A percentile compares a stretch with the other conserved stretches of the same genome.
Evolutionary conservation across 768 basidiomycete species (phyloP).

Genomic region (Rhizopogon vesiculosus): DNA sequence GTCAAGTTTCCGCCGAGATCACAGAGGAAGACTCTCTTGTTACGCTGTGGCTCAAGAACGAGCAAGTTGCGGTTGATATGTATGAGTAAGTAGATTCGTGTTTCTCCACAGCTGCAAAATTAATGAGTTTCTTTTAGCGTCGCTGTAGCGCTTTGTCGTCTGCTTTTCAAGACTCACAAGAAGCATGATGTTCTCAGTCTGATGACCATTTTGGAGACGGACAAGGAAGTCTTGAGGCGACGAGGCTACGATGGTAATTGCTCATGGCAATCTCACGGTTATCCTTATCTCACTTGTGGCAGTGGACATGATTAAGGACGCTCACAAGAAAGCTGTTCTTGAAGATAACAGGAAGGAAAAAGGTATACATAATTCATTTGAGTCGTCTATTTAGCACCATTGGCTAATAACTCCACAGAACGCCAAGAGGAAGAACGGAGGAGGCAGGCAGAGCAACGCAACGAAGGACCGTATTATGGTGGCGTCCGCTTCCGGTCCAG

Average conservation of each 20-base stretch:
- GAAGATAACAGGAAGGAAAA: neutral
- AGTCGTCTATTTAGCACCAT: neutral
- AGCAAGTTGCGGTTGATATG: conserved; percentile 43
- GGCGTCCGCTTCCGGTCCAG: neutral
- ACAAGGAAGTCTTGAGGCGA: conserved; percentile 67
- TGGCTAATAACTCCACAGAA: neutral
- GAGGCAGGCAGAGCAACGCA: neutral
- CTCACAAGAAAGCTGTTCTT: neutral
- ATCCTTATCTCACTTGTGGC: neutral
- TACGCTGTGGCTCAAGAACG: conserved; percentile 54
- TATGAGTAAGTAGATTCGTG: conserved; percentile 72
- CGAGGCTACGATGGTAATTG: conserved; percentile 74
- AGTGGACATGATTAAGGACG: neutral
- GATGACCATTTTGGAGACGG: conserved; percentile 87
- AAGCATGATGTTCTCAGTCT: conserved; percentile 82
- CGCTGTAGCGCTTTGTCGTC: conserved; percentile 70
- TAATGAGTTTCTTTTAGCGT: conserved; percentile 44
- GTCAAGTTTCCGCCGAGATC: conserved; percentile 52
- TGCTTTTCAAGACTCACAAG: conserved; percentile 69
- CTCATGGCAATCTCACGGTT: neutral
- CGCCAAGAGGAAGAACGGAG: neutral
- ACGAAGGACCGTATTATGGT: too few relatives aligned
- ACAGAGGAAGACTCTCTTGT: conserved; percentile 43
- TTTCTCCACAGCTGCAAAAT: neutral
- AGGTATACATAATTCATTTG: neutral